Conservation (phyloP, 2,329 filamentous ascomycete genomes). For the Diaporthe amygdali region DNA sequence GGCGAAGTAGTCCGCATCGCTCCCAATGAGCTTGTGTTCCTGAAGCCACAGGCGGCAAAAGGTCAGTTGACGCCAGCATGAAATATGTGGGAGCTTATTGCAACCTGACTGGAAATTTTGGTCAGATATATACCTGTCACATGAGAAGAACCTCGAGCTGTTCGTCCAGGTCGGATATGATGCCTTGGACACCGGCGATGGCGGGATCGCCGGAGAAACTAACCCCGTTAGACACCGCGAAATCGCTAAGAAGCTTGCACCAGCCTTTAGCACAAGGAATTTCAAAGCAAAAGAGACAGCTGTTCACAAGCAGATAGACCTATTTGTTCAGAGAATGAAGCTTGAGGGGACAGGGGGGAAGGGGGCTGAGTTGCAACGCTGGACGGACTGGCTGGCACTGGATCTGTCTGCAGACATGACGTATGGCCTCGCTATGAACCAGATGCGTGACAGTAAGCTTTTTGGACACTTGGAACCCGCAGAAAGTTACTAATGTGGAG, state of each 20-base stretch:
- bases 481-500: neutral
- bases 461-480: rapidly evolving
- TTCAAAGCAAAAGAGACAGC: constrained; percentile 18
- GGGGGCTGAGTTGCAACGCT: constrained; percentile 15
- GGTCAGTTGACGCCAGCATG: neutral
- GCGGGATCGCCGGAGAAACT: constrained; percentile 19
- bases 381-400: constrained; percentile 26
- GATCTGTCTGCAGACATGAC: constrained; percentile 26
- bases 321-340: constrained; percentile 21
- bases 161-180: constrained; percentile 22
- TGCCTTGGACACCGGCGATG: constrained; percentile 7
- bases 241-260: constrained; percentile 22
- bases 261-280: constrained; percentile 23
- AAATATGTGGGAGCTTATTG: neutral
- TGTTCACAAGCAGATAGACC: constrained; percentile 21
- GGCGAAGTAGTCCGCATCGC: constrained; percentile 13
- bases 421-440: constrained; percentile 11
- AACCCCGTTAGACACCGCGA: constrained; percentile 21
- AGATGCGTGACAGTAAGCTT: constrained; percentile 21
- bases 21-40: constrained; percentile 10
- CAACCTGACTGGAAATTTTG: neutral
- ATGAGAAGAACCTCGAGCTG: constrained; percentile 17
- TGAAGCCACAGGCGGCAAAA: neutral
- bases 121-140: constrained; percentile 21
- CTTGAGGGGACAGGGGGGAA: neutral